Base-by-base conservation (phyloP, 1,139 yeast species). In the Nakaseomyces bracarensis region DNA sequence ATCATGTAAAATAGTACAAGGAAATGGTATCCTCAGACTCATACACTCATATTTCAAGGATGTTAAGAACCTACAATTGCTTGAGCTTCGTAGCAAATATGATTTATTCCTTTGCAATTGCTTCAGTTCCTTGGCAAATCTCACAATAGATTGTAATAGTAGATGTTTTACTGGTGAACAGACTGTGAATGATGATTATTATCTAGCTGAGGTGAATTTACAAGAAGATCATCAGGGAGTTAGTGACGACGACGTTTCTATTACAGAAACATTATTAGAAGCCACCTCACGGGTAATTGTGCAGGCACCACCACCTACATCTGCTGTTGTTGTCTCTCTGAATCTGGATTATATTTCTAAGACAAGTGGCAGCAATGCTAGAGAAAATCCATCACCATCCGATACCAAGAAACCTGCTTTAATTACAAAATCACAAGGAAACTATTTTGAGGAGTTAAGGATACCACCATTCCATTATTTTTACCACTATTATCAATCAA, bases 71-170 rank as follows among this genome's bases (percentile, higher is more conserved):
- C 54, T 77, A 22, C 57, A 64, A 40, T 57, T 77, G 26, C 45
- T 60, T 10, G 60, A 67, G 28, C 57, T 76, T 11, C 56, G 58
- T 20, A 64, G 71, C 14, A 68, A 67, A 21, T 64, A 58, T 23
- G 80, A 75, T 49, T 61, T 77, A 36, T 67, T 79, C 2, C 51
- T 74, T 27, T 72, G 74, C 37, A 77, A 73, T 52, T 71, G 67
- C 45, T 66, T 77, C 41, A 54, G 59, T 1, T 53, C 61, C 3
- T 51, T 77, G 31, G 57, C 52, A 15, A 54, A 58, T 15, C 37
- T 66, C 11, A 54, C 66, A 3, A 56, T 77, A 18, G 82, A 77
- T 49, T 54, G 77, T 39, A 64, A 65, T 42, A 75, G 81, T 15
- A 61, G 60, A 23, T 66, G 76, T 7, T 77, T 77, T 47, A 70